phyloP scores from a whole-genome alignment of 192 early-diverging fungal species.

The Cladochytrium replicatum region DNA sequence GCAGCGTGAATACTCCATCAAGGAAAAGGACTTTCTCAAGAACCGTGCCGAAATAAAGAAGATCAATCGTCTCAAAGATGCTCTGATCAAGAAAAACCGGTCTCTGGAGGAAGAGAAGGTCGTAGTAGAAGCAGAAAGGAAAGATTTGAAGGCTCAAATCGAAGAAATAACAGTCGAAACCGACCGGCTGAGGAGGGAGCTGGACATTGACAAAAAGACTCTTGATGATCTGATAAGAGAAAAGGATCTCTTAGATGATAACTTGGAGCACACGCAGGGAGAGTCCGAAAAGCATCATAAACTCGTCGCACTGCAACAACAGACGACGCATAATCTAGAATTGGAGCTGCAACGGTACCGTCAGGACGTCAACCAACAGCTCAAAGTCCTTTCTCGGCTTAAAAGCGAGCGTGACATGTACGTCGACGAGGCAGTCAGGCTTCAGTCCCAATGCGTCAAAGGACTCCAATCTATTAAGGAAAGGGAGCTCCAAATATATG shows the following conservation, averaged over 20 bases:
- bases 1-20: constrained; percentile 28
- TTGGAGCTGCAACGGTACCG: constrained; percentile 32
- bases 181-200: constrained; percentile 24
- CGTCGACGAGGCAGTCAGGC: constrained; percentile 22
- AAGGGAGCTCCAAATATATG: constrained; percentile 49
- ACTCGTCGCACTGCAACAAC: constrained; percentile 28
- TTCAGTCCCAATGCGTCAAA: constrained; percentile 29
- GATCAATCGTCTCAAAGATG: constrained; percentile 36
- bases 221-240: constrained; percentile 46
- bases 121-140: constrained; percentile 41
- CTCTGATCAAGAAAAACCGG: constrained; percentile 43
- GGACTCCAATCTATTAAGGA: constrained; percentile 39
- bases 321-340: constrained; percentile 45
- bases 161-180: constrained; percentile 25
- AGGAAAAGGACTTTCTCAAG: constrained; percentile 34
- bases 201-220: constrained; percentile 35
- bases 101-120: constrained; percentile 42
- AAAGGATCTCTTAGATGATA: constrained; percentile 34
- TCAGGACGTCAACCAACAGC: constrained; percentile 13
- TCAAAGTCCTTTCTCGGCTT: constrained; percentile 17
- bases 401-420: constrained; percentile 34
- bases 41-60: constrained; percentile 37
- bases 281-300: constrained; percentile 25
- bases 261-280: constrained; percentile 26
- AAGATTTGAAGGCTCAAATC: constrained; percentile 26